Percentiles rank a stretch among this genome's conserved stretches.
Evolutionary conservation across 108 stramenopile species (phyloP).

Genomic region (Cyclotella distinguenda): DNA sequence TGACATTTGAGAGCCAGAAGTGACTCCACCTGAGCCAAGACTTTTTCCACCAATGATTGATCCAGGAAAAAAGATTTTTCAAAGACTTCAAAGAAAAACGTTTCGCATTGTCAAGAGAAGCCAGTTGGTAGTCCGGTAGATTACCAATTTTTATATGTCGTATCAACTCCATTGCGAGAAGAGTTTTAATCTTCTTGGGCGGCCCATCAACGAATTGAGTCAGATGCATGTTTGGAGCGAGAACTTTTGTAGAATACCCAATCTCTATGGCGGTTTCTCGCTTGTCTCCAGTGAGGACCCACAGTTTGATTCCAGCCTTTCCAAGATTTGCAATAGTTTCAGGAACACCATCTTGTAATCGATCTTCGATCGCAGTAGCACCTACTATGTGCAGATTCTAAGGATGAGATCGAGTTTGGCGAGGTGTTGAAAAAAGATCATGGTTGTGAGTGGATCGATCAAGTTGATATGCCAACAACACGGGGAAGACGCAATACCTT

Average conservation of each 20-base stretch:
- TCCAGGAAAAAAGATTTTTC: slow-evolving; percentile 11
- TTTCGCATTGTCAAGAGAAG: slow-evolving; percentile 44
- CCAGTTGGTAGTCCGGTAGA: slow-evolving; percentile 67
- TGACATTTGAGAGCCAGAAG: slow-evolving; percentile 27
- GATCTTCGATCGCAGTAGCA: slow-evolving; percentile 97
- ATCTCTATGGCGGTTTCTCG: slow-evolving; percentile 98
- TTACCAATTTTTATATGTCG: slow-evolving; percentile 81
- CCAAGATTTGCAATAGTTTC: slow-evolving; percentile 89
- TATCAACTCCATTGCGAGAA: slow-evolving; percentile 85
- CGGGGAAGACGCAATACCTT: no score
- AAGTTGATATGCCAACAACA: no score
- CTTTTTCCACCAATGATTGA: slow-evolving; percentile 27
- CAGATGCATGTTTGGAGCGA: slow-evolving; percentile 90
- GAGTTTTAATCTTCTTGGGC: slow-evolving; percentile 54
- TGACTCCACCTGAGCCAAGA: slow-evolving; percentile 26
- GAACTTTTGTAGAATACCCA: slow-evolving; percentile 89
- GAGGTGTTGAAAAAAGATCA: no score
- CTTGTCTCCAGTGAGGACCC: slow-evolving; percentile 99
- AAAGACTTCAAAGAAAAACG: slow-evolving; percentile 34
- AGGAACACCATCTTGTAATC: slow-evolving; percentile 94
- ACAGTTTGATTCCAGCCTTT: slow-evolving; percentile 93
- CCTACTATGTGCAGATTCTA: slow-evolving; percentile 90
- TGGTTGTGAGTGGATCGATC: no score
- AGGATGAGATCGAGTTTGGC: no score
- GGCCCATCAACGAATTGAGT: slow-evolving; percentile 84